A percentile compares a stretch with the other conserved stretches of the same genome.
Evolutionary conservation across 768 basidiomycete genomes (phyloP).

Genomic region (Termitomyces sp.): DNA sequence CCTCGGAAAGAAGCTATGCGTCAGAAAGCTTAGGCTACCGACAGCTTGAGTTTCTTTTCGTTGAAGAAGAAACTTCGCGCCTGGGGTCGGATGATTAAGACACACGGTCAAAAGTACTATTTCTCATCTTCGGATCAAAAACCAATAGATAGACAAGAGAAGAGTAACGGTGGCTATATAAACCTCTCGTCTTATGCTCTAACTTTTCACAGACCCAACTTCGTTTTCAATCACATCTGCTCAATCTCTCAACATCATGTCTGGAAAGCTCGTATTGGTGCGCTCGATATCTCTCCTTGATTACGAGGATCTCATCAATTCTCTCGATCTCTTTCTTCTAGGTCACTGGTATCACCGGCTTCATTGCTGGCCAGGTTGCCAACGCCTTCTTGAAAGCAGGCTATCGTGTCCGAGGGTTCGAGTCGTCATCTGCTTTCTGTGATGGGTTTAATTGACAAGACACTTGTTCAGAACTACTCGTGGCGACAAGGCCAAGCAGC

Average conservation of each 20-base stretch:
- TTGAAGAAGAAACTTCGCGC: no score
- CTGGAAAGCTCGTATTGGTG: conserved; percentile 20
- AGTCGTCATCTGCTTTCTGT: neutral
- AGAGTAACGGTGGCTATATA: conserved; percentile 6
- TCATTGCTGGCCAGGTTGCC: conserved; percentile 36
- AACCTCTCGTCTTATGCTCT: neutral
- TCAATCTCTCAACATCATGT: conserved; percentile 6
- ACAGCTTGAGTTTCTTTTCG: no score
- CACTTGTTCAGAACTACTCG: conserved; percentile 26
- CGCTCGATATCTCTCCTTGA: neutral
- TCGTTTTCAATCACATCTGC: conserved; percentile 2
- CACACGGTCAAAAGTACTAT: neutral
- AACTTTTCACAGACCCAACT: neutral
- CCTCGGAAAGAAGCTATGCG: neutral
- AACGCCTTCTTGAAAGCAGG: conserved; percentile 28
- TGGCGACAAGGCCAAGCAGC: conserved; percentile 24
- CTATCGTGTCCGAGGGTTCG: conserved; percentile 38
- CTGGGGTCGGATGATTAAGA: neutral
- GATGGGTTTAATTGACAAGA: neutral
- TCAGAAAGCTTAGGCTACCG: neutral
- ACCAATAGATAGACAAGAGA: neutral
- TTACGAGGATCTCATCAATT: neutral
- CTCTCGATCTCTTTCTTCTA: conserved; percentile 8
- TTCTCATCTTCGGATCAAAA: neutral
- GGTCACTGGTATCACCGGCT: conserved; percentile 40